These are phyloP conservation scores for Pythium brassicae DNA, from an alignment of 352 stramenopile genomes.

Conservation along the genomic window DNA sequence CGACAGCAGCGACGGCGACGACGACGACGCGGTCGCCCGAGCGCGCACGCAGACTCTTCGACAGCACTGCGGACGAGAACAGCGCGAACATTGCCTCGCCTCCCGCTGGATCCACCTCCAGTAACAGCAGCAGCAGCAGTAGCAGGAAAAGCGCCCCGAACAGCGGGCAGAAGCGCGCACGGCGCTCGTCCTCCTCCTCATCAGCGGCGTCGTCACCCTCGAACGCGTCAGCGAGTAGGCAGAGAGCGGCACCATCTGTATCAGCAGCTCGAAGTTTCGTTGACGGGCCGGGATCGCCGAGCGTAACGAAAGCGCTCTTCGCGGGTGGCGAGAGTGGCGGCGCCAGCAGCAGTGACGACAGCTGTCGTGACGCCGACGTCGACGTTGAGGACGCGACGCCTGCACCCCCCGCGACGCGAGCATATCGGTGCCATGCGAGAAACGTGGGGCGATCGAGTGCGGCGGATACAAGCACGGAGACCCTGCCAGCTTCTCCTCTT, in stretches of 20 bases:
- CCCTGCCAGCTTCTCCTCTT: too few species aligned
- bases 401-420: background rate
- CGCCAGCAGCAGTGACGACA: constrained; percentile 21
- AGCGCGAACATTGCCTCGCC: background rate
- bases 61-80: background rate
- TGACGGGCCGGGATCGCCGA: constrained; percentile 8
- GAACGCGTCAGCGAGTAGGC: background rate
- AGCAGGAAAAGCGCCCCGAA: constrained; percentile 6
- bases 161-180: constrained; percentile 12
- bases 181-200: constrained; percentile 1
- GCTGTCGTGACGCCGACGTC: background rate
- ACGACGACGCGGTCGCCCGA: constrained; percentile 12
- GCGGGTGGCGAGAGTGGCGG: constrained; percentile 20
- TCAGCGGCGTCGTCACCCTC: background rate
- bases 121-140: constrained; percentile 4
- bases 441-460: too few species aligned
- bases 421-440: too few species aligned
- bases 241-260: constrained; percentile 4
- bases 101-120: background rate
- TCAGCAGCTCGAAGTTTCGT: background rate
- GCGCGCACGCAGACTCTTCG: constrained; percentile 10
- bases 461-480: too few species aligned
- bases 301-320: constrained; percentile 30
- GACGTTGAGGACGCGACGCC: background rate
- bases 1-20: background rate